These are phyloP conservation scores for Tulasnella calospora DNA, from an alignment of 768 basidiomycete genomes.

Conservation along the genomic window DNA sequence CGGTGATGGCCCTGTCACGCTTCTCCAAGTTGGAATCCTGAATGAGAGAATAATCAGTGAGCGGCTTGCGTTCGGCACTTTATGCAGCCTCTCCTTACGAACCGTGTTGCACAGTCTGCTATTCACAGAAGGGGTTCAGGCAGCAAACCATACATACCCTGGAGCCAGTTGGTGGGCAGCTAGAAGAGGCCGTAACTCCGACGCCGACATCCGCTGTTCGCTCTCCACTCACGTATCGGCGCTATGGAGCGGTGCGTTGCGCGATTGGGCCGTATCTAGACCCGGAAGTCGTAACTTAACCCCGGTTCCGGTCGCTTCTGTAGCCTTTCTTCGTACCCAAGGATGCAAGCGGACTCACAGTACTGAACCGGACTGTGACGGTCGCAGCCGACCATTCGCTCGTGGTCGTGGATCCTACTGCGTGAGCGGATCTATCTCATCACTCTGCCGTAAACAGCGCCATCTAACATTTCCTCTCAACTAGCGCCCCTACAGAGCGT, in stretches of 20 bases:
- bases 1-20: conserved; percentile 51
- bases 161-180: conserved; percentile 44
- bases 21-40: conserved; percentile 55
- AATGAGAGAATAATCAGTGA: conserved; percentile 55
- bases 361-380: conserved; percentile 58
- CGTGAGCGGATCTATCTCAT: conserved; percentile 45
- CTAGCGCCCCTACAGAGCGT: background rate
- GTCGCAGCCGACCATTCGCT: conserved; percentile 63
- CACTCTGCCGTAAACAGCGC: background rate
- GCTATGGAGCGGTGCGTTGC: conserved; percentile 58
- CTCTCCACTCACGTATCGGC: conserved; percentile 41
- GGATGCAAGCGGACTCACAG: conserved; percentile 58
- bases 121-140: conserved; percentile 57
- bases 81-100: background rate
- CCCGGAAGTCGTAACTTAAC: background rate
- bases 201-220: background rate
- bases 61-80: conserved; percentile 28
- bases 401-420: conserved; percentile 59
- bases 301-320: background rate
- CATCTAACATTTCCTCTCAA: background rate
- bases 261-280: background rate
- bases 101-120: conserved; percentile 51
- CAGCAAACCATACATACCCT: conserved; percentile 57
- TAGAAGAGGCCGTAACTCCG: background rate
- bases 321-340: conserved; percentile 68